Base-by-base conservation (phyloP, 2,329 filamentous ascomycete species). In the Chrysosporium queenslandicum region DNA sequence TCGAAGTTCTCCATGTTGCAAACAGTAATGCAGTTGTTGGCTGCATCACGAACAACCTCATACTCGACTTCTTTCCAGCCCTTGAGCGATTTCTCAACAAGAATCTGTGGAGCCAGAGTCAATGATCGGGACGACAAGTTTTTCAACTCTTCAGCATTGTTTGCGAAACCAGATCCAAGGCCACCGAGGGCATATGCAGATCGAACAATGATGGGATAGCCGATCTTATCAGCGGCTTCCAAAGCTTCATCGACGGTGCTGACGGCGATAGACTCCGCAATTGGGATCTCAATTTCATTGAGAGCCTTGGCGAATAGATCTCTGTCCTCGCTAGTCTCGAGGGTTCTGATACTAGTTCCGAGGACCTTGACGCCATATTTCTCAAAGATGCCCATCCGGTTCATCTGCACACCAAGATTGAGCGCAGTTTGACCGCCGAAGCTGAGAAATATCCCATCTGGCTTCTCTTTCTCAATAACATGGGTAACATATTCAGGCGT, bases 1-100 rank as follows among this genome's bases (percentile, higher is more conserved):
- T 97, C 92, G 64, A 97, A 97, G 78, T 97, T 97, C 72, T 94
- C 88, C 87, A 94, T 94, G 75, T 94, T 97, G 78, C 91, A 97
- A 61, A 97, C 91, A 2, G 91, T 97, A 65, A 97, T 97, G 70
- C 92, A 97, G 80, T 98, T 98, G 79, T 97, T 94, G 69, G 87
- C 84, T 50, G 88, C 91, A 70, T 98, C 92, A 63, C 92, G 87
- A 57, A 97, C 92, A 53, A 97, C 92, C 72, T 97, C 92, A 66
- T 97, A 98, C 71, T 98, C 92, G 47, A 96, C 85, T 72, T 98
- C 92, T 74, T 98, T 98, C 92, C 92, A 98, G 70, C 92, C 92
- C 78, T 96, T 97, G 61, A 98, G 82, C 49, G 89, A 95, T 74
- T 97, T 97, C 77, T 98, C 92, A 54, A 98, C 90, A 67, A 98